Conservation (phyloP, 2,329 filamentous ascomycete species). For the Capronia coronata region DNA sequence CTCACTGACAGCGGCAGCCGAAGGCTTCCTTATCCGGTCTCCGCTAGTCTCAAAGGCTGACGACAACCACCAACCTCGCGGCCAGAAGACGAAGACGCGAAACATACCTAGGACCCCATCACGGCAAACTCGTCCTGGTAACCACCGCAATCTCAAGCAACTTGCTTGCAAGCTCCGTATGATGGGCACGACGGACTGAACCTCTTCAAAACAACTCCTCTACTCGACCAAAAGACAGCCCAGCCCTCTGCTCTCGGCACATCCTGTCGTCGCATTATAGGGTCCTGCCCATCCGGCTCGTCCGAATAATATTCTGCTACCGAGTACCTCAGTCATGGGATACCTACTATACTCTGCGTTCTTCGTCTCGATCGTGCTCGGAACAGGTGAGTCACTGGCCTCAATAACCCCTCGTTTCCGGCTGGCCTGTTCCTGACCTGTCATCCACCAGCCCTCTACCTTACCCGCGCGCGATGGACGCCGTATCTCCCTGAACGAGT, state of each 20-base stretch:
- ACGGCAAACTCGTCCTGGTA: neutral
- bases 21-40: neutral
- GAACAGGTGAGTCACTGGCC: slow-evolving; percentile 62
- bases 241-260: no score
- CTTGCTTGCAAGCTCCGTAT: neutral
- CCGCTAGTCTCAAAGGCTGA: neutral
- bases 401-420: no score
- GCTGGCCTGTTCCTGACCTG: neutral
- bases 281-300: no score
- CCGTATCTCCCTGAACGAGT: slow-evolving; percentile 51
- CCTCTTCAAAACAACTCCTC: neutral
- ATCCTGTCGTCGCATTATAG: no score
- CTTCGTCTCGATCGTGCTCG: slow-evolving; percentile 63
- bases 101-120: no score
- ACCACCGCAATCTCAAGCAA: neutral
- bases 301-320: neutral
- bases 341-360: slow-evolving; percentile 75
- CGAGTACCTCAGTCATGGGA: slow-evolving; percentile 51
- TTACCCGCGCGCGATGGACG: slow-evolving; percentile 73
- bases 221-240: no score
- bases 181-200: neutral
- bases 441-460: slow-evolving; percentile 57
- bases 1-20: neutral
- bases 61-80: neutral
- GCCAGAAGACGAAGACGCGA: no score